A percentile compares a stretch with the other conserved stretches of the same genome.
Evolutionary conservation across 345 rosid genomes (phyloP).

Genomic region (Rhodamnia argentea): DNA sequence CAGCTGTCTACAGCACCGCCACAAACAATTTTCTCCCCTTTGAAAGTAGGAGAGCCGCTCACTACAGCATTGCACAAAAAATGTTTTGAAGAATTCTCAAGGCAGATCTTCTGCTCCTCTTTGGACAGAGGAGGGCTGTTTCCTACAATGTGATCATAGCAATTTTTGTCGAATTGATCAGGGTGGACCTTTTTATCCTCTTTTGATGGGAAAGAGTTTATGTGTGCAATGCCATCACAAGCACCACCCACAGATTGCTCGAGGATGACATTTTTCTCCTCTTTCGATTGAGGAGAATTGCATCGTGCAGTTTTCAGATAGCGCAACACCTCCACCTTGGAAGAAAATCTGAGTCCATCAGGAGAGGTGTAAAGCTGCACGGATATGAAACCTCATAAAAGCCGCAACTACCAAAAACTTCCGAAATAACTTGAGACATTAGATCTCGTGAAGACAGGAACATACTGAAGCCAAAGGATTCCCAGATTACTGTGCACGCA

Average conservation of each 20-base stretch:
- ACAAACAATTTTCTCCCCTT: background rate
- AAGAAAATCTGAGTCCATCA: conserved; percentile 23
- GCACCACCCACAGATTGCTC: background rate
- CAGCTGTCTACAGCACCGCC: background rate
- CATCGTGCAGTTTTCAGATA: conserved; percentile 13
- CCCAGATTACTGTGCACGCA: background rate
- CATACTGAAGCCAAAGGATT: background rate
- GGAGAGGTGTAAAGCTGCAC: conserved; percentile 46
- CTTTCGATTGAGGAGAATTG: conserved; percentile 9
- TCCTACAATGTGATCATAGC: conserved; percentile 13
- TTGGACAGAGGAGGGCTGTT: conserved; percentile 3
- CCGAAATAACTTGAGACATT: background rate
- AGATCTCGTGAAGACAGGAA: background rate
- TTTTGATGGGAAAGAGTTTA: background rate
- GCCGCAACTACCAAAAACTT: background rate
- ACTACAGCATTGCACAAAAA: background rate
- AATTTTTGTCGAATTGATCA: background rate
- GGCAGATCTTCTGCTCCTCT: conserved; percentile 5
- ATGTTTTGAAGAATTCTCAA: background rate
- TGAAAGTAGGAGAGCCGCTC: background rate
- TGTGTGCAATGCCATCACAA: background rate
- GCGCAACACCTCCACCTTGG: conserved; percentile 31
- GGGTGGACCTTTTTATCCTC: background rate
- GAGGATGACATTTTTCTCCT: conserved; percentile 1
- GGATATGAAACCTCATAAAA: background rate